Evolutionary conservation across 2,329 filamentous ascomycete genomes (phyloP).

Genomic region (Achaetomium macrosporum): DNA sequence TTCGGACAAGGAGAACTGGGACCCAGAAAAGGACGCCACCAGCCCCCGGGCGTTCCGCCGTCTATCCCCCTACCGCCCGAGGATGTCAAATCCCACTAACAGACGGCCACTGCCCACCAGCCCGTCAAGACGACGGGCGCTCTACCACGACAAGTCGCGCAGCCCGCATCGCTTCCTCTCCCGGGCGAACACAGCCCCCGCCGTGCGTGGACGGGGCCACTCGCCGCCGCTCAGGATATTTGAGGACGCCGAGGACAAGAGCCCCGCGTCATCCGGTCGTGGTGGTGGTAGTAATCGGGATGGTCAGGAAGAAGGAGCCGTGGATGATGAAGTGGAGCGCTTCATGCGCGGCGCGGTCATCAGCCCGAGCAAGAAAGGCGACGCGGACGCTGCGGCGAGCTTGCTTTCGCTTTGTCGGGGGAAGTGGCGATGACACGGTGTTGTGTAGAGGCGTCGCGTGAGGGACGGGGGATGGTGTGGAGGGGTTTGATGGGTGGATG

Average conservation of each 20-base stretch:
- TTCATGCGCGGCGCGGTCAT: conserved; percentile 63
- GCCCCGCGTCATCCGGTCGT: too few species aligned
- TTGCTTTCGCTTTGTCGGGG: conserved; percentile 83
- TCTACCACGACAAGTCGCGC: conserved; percentile 33
- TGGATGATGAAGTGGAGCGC: conserved; percentile 60
- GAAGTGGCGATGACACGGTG: conserved; percentile 73
- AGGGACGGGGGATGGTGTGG: background rate
- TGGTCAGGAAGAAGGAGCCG: background rate
- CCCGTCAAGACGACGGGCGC: conserved; percentile 32
- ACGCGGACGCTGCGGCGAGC: conserved; percentile 86
- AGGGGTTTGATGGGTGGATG: background rate
- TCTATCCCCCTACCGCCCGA: conserved; percentile 11
- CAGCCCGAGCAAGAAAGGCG: conserved; percentile 66
- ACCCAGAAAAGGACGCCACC: conserved; percentile 46
- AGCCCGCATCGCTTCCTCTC: conserved; percentile 30
- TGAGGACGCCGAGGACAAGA: conserved; percentile 43
- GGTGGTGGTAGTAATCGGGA: background rate
- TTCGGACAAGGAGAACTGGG: conserved; percentile 95
- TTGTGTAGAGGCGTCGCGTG: background rate
- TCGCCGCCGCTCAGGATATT: conserved; percentile 37
- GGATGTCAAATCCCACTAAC: conserved; percentile 11
- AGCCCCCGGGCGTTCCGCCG: conserved; percentile 29
- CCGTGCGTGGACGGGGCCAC: conserved; percentile 1
- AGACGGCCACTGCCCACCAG: conserved; percentile 35
- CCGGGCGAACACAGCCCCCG: conserved; percentile 25